These are phyloP conservation scores for Pseudognaphalium luteoalbum DNA, from an alignment of 129 eudicot species.

Conservation along the genomic window DNA sequence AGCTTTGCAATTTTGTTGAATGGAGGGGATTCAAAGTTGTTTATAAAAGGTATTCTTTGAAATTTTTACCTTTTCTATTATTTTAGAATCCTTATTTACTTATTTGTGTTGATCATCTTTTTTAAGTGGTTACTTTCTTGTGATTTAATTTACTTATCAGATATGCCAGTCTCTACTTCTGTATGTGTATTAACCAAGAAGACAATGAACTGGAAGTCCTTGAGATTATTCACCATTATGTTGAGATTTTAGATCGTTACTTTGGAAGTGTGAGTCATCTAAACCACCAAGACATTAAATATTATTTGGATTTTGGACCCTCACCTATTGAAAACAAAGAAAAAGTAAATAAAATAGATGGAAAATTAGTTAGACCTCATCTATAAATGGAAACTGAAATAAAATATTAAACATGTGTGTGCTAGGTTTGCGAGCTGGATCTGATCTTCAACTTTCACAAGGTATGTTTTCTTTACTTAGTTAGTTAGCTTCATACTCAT, in stretches of 20 bases:
- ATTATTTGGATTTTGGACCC: neutral
- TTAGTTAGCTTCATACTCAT: neutral
- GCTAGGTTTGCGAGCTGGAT: conserved; percentile 93
- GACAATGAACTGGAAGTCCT: conserved; percentile 93
- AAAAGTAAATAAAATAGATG: neutral
- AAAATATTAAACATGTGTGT: conserved; percentile 20
- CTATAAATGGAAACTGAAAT: neutral
- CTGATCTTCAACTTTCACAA: conserved; percentile 90
- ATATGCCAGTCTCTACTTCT: conserved; percentile 94
- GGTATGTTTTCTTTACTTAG: conserved; percentile 42
- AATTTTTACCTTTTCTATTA: conserved; percentile 2
- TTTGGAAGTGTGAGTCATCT: conserved; percentile 82
- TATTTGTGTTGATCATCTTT: conserved; percentile 11
- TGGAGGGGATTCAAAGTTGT: conserved; percentile 96
- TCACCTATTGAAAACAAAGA: neutral
- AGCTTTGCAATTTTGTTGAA: conserved; percentile 91
- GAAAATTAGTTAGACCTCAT: neutral
- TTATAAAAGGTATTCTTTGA: conserved; percentile 66
- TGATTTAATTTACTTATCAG: conserved; percentile 38
- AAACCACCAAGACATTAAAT: conserved; percentile 3
- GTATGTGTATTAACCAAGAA: conserved; percentile 92
- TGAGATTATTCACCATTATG: conserved; percentile 91
- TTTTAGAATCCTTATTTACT: neutral
- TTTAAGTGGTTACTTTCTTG: neutral
- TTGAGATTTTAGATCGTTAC: conserved; percentile 87